A percentile compares a stretch with the other conserved stretches of the same genome.
Evolutionary conservation across 805 yeast species (phyloP).

Genomic region (Phaffomyces antillensis): DNA sequence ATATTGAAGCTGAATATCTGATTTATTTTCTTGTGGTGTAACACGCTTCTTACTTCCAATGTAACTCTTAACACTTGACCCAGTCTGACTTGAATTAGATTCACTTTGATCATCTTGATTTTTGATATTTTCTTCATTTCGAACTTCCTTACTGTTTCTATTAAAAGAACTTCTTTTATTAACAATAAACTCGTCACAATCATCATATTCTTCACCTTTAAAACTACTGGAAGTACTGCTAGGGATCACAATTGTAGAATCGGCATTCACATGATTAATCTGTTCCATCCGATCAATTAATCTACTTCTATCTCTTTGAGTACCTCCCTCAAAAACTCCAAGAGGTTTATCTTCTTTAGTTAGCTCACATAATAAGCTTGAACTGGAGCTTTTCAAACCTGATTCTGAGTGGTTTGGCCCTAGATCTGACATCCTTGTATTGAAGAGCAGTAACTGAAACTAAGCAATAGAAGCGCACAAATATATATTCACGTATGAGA

Average conservation of each 20-base stretch:
- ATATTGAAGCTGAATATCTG: background rate
- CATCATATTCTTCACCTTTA: background rate
- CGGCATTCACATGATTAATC: too few species aligned
- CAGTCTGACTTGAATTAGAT: too few species aligned
- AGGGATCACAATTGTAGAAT: too few species aligned
- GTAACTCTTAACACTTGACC: too few species aligned
- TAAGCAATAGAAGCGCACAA: too few species aligned
- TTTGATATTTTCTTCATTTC: too few species aligned
- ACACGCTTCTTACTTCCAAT: background rate
- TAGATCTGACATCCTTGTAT: too few species aligned
- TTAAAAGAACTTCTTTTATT: background rate
- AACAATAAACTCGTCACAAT: slow-evolving; percentile 12
- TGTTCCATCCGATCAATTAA: slow-evolving; percentile 3
- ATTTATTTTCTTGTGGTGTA: background rate
- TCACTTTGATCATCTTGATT: too few species aligned
- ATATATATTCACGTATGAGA: too few species aligned
- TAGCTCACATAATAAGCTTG: slow-evolving; percentile 5
- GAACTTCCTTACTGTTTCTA: too few species aligned
- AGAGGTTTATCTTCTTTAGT: background rate
- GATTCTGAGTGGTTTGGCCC: background rate
- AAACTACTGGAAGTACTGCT: too few species aligned
- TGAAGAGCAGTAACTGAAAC: too few species aligned
- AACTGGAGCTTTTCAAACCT: slow-evolving; percentile 1
- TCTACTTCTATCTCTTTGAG: slow-evolving; percentile 5
- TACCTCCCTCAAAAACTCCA: background rate